Evolutionary conservation across 176 grass and related monocot genomes (phyloP), one percentile per base, ranked within the genome.

Genomic region (Otatea glauca): DNA sequence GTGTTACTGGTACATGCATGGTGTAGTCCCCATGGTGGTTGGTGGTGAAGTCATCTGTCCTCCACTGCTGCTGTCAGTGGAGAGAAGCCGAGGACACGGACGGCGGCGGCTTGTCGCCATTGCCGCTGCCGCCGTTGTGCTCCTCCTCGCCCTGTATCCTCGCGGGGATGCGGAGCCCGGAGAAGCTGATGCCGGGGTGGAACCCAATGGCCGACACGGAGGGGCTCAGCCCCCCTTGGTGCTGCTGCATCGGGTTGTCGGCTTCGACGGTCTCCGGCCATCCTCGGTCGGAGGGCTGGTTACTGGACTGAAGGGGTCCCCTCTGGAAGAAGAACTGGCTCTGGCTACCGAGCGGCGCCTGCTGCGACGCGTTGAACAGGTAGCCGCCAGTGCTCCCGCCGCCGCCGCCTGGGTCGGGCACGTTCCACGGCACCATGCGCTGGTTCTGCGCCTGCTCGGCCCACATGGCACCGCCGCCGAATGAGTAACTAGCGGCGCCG

Each of bases 271-370:
- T 29, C 76, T 98, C 95, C 87, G 89, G 91, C 95, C 95, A 98
- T 88, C 90, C 85, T 78, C 89, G 91, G 37, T 93, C 87, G 85
- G 88, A 91, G 85, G 92, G 90, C 88, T 91, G 88, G 91, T 93
- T 95, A 98, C 92, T 98, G 95, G 95, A 98, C 95, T 98, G 95
- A 98, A 98, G 95, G 95, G 95, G 89, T 90, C 89, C 95, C 95
- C 92, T 95, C 92, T 90, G 92, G 86, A 92, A 83, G 64, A 91
- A 97, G 87, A 95, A 86, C 87, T 92, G 95, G 91, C 76, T 82
- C 44, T 89, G 91, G 61, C 82, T 87, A 56, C 85, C 83, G 13
- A 93, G 74, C 73, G 92, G 89, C 44, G 89, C 85, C 81, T 90
- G 95, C 86, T 84, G 88, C 47, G 92, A 88, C 87, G 88, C 83